Conservation (phyloP, 2,329 filamentous ascomycete genomes). For the Alternaria brassicicola region DNA sequence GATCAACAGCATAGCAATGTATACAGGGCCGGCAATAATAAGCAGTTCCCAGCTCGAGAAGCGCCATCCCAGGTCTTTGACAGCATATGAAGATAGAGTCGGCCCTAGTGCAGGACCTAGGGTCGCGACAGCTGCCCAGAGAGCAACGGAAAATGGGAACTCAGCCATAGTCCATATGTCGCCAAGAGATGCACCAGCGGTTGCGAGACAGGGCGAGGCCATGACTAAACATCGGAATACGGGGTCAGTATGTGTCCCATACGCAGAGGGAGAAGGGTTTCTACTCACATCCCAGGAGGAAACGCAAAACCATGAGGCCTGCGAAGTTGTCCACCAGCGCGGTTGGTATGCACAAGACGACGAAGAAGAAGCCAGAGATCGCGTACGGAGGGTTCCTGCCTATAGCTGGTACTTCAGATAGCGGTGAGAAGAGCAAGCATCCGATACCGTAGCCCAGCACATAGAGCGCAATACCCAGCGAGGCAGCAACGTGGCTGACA, state of each 20-base stretch:
- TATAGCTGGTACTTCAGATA: constrained; percentile 68
- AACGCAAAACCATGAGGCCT: constrained; percentile 63
- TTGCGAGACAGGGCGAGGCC: constrained; percentile 44
- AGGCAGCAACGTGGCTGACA: constrained; percentile 58
- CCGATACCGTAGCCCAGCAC: constrained; percentile 67
- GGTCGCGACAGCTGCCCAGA: constrained; percentile 50
- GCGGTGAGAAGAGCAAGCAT: constrained; percentile 68
- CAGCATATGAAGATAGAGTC: constrained; percentile 75
- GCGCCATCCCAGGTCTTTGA: constrained; percentile 72
- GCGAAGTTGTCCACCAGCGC: constrained; percentile 66
- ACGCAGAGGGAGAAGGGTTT: neutral
- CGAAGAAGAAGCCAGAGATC: constrained; percentile 70
- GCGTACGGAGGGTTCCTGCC: constrained; percentile 72
- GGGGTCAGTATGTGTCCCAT: neutral
- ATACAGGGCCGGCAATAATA: constrained; percentile 74
- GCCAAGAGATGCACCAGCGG: constrained; percentile 41
- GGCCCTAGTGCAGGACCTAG: constrained; percentile 67
- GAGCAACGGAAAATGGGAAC: constrained; percentile 50
- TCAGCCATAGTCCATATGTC: constrained; percentile 49
- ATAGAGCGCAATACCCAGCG: constrained; percentile 65
- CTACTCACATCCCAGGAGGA: constrained; percentile 35
- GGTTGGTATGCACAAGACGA: constrained; percentile 68
- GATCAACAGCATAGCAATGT: constrained; percentile 77
- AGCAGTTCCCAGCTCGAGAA: constrained; percentile 87
- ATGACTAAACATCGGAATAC: constrained; percentile 22